Evolutionary conservation across 2,329 filamentous ascomycete species (phyloP), one percentile per base, ranked within the genome.

Genomic region (Calcarisporium arbuscula): DNA sequence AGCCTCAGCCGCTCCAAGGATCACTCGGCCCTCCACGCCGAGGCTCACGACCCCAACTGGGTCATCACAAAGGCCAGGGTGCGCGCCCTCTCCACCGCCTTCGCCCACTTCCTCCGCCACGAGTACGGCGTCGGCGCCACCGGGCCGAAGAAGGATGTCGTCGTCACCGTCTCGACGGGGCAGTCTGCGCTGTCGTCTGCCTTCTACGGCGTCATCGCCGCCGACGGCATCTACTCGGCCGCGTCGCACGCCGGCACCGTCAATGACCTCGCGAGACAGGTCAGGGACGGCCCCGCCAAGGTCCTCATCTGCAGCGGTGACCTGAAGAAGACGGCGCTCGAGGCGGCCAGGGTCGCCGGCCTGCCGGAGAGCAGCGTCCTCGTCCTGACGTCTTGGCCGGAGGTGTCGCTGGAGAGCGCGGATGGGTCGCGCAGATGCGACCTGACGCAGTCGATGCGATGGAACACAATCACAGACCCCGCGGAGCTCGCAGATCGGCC

Each of bases 191-290:
- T 79, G 0, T 66, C 73, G 0, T 60, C 67, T 10, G 43, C 75
- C 2, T 73, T 75, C 47, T 79, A 65, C 42, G 70, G 67, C 11
- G 66, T 77, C 34, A 61, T 80, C 29, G 75, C 71, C 4, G 73
- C 74, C 3, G 74, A 69, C 1, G 77, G 74, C 14, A 65, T 80
- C 18, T 80, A 74, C 45, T 73, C 71, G 6, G 68, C 72, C 5
- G 72, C 72, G 0, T 70, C 64, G 30, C 61, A 71, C 0, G 61
- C 65, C 1, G 67, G 62, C 5, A 75, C 73, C 0, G 57, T 64
- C 1, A 46, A 57, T 3, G 76, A 80, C 18, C 52, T 80, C 8
- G 62, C 64, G 4, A 60, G 68, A 22, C 63, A 69, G 46, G 46
- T 67, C 19, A 44, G 44, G 2, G 57, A 67, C 28, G 62, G 63